phyloP scores from a whole-genome alignment of 352 stramenopile species.

The Pythium apleroticum region DNA sequence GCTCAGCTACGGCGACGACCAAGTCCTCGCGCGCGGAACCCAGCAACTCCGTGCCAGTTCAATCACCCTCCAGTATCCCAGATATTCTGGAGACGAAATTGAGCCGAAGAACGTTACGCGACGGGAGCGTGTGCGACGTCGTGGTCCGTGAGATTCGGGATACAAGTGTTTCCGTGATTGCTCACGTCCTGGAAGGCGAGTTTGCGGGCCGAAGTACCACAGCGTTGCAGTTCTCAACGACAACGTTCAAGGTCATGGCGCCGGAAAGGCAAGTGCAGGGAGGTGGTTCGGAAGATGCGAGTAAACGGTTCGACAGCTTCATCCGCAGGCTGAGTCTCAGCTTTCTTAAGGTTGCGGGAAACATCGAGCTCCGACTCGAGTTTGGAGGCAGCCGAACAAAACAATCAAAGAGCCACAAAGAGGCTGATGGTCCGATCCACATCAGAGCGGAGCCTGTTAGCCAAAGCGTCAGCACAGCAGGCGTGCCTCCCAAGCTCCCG shows the following conservation, averaged over 20 bases:
- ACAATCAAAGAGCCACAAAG: background rate
- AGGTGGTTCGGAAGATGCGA: background rate
- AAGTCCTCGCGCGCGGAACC: background rate
- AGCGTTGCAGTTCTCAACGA: background rate
- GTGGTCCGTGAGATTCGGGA: constrained; percentile 4
- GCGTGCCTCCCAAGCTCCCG: too few relatives aligned
- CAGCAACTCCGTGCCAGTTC: background rate
- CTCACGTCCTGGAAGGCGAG: background rate
- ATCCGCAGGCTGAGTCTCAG: background rate
- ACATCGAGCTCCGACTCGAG: background rate
- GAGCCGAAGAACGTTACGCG: background rate
- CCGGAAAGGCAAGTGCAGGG: background rate
- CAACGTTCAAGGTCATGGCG: background rate
- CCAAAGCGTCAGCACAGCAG: background rate
- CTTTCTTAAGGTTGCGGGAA: background rate
- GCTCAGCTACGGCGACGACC: background rate
- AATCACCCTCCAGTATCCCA: background rate
- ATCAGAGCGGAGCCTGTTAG: background rate
- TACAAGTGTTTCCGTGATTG: background rate
- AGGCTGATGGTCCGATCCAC: background rate
- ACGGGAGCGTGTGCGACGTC: constrained; percentile 8
- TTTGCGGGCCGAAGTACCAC: background rate
- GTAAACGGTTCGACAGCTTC: background rate
- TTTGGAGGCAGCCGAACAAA: background rate
- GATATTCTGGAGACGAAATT: background rate